Percentiles rank a stretch among this genome's conserved stretches.
Evolutionary conservation across 1,284 basidiomycete species (phyloP).

Genomic region (Inonotus hispidus): DNA sequence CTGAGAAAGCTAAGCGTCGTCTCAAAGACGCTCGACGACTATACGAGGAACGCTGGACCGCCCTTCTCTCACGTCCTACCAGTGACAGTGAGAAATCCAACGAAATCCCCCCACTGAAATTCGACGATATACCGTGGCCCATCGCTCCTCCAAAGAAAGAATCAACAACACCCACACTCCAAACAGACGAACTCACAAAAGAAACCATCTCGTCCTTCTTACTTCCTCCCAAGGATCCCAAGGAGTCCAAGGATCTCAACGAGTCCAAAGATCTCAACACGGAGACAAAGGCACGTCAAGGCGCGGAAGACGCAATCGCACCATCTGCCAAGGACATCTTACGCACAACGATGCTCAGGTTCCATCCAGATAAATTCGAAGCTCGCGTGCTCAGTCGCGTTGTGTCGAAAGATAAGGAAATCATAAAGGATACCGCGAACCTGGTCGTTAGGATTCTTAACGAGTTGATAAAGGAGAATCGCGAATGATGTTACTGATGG

Average conservation of each 20-base stretch:
- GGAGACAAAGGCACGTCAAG: no score
- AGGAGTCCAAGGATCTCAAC: no score
- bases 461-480: constrained; percentile 35
- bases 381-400: constrained; percentile 61
- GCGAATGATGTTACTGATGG: not conserved
- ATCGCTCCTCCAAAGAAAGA: constrained; percentile 32
- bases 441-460: constrained; percentile 56
- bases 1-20: constrained; percentile 39
- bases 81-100: constrained; percentile 6
- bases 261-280: no score
- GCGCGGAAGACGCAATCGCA: constrained; percentile 20
- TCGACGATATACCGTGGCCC: constrained; percentile 79
- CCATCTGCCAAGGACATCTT: constrained; percentile 52
- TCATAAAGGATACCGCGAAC: constrained; percentile 73
- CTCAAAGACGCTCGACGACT: constrained; percentile 40
- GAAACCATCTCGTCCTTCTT: constrained; percentile 62
- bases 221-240: constrained; percentile 30
- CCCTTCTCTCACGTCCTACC: constrained; percentile 33
- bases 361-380: constrained; percentile 86
- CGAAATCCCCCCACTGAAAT: constrained; percentile 31
- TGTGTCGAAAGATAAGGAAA: constrained; percentile 54
- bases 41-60: constrained; percentile 59
- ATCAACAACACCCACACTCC: constrained; percentile 24
- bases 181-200: constrained; percentile 47
- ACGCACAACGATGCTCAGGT: constrained; percentile 68